Evolutionary conservation across 1,284 basidiomycete species (phyloP).

Genomic region (Malassezia caprae): DNA sequence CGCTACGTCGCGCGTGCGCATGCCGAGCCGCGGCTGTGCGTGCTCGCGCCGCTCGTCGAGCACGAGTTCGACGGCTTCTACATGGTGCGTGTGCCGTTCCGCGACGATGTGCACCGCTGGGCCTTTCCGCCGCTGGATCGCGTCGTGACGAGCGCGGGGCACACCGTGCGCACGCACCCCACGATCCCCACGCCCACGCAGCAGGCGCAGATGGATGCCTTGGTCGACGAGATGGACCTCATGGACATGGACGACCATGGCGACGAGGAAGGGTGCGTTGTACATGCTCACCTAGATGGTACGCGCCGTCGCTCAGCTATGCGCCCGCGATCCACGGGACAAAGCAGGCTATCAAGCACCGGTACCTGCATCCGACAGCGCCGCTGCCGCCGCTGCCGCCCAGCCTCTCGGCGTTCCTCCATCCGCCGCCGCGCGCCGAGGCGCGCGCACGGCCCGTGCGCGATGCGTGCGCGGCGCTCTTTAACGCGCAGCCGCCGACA

Average conservation of each 20-base stretch:
- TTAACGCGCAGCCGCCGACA: not conserved
- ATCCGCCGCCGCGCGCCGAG: constrained; percentile 58
- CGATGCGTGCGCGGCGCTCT: constrained; percentile 12
- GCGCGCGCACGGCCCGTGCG: constrained; percentile 51
- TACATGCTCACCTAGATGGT: constrained; percentile 60
- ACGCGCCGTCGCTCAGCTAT: constrained; percentile 63
- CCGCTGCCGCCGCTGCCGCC: constrained; percentile 75
- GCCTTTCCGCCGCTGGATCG: constrained; percentile 71
- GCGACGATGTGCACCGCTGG: constrained; percentile 79
- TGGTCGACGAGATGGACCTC: constrained; percentile 76
- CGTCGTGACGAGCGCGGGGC: constrained; percentile 66
- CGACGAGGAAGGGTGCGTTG: constrained; percentile 51
- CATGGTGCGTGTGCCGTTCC: constrained; percentile 69
- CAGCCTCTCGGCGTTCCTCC: constrained; percentile 69
- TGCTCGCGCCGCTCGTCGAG: constrained; percentile 29
- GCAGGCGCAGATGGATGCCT: constrained; percentile 67
- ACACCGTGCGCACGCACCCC: constrained; percentile 63
- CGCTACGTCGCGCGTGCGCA: constrained; percentile 67
- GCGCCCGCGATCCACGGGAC: constrained; percentile 82
- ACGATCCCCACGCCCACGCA: constrained; percentile 73
- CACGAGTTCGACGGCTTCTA: constrained; percentile 28
- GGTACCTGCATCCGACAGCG: constrained; percentile 63
- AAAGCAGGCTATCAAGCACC: constrained; percentile 84
- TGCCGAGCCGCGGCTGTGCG: constrained; percentile 55
- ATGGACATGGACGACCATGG: constrained; percentile 59